Percentiles rank a stretch among this genome's conserved stretches.
Conservation (phyloP, 2,329 filamentous ascomycete genomes). For the Alternaria sp. region DNA sequence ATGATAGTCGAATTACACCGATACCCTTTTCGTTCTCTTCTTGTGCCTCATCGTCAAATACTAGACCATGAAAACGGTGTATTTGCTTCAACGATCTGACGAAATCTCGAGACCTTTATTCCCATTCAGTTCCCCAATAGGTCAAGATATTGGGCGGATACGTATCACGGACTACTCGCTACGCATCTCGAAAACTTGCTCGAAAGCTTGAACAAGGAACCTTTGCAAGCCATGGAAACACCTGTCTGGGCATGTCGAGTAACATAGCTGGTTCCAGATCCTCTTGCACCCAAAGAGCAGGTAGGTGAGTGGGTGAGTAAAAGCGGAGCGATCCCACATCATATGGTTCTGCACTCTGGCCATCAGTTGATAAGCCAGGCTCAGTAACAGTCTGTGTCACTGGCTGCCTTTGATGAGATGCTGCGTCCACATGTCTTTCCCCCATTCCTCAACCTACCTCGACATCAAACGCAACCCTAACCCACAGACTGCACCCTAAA, state of each 20-base stretch:
- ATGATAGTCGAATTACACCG: too few relatives aligned
- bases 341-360: too few relatives aligned
- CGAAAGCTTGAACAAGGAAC: too few relatives aligned
- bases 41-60: background rate
- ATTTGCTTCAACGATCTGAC: background rate
- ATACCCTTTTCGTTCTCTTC: background rate
- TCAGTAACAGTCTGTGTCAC: background rate
- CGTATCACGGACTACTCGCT: background rate
- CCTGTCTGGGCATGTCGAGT: too few relatives aligned
- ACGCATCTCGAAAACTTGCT: background rate
- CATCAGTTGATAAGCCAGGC: background rate
- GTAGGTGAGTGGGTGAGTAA: too few relatives aligned
- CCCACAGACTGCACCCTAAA: slow-evolving; percentile 69
- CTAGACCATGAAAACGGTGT: background rate
- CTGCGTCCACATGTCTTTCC: background rate
- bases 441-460: slow-evolving; percentile 45
- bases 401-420: background rate
- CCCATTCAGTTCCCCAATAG: background rate
- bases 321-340: background rate
- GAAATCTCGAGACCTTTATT: background rate
- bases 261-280: too few relatives aligned
- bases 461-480: slow-evolving; percentile 67
- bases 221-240: too few relatives aligned
- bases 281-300: too few relatives aligned
- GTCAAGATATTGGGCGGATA: too few relatives aligned